Evolutionary conservation across 2,329 filamentous ascomycete species (phyloP).

Genomic region (Aspergillaceae sp.): DNA sequence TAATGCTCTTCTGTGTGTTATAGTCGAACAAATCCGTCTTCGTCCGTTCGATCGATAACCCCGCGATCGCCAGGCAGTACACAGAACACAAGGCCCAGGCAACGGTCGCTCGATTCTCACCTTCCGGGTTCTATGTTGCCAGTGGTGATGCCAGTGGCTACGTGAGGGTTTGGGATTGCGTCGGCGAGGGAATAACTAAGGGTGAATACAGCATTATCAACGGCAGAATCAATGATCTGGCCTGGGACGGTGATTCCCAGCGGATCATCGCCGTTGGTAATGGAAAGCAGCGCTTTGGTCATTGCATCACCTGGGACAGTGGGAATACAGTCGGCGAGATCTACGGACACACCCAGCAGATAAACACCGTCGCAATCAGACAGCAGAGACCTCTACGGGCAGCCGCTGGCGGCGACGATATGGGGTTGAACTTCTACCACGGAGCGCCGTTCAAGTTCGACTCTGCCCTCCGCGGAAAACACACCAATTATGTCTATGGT

Average conservation of each 20-base stretch:
- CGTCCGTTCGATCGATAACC: slow-evolving; percentile 86
- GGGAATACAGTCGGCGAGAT: slow-evolving; percentile 96
- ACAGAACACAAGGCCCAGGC: slow-evolving; percentile 81
- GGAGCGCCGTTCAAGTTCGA: slow-evolving; percentile 95
- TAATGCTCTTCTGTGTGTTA: neutral
- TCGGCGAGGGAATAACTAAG: slow-evolving; percentile 79
- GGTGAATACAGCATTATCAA: slow-evolving; percentile 93
- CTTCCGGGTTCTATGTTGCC: slow-evolving; percentile 89
- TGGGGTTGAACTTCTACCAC: slow-evolving; percentile 81
- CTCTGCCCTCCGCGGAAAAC: slow-evolving; percentile 65
- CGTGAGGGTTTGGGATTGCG: slow-evolving; percentile 85
- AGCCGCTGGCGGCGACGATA: slow-evolving; percentile 85
- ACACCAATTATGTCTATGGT: slow-evolving; percentile 82
- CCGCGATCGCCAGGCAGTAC: slow-evolving; percentile 77
- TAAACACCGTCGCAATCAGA: slow-evolving; percentile 86
- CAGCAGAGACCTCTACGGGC: slow-evolving; percentile 85
- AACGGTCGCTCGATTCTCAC: slow-evolving; percentile 87
- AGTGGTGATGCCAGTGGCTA: slow-evolving; percentile 78
- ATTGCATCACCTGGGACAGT: slow-evolving; percentile 90
- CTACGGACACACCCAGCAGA: slow-evolving; percentile 76
- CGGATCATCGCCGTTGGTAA: slow-evolving; percentile 93
- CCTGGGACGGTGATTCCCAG: slow-evolving; percentile 95
- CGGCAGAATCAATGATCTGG: slow-evolving; percentile 89
- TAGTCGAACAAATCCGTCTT: slow-evolving; percentile 96
- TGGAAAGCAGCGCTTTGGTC: slow-evolving; percentile 85